These are phyloP conservation scores for Sporothrix euskadiensis DNA, from an alignment of 2,329 filamentous ascomycete genomes.

Conservation along the genomic window DNA sequence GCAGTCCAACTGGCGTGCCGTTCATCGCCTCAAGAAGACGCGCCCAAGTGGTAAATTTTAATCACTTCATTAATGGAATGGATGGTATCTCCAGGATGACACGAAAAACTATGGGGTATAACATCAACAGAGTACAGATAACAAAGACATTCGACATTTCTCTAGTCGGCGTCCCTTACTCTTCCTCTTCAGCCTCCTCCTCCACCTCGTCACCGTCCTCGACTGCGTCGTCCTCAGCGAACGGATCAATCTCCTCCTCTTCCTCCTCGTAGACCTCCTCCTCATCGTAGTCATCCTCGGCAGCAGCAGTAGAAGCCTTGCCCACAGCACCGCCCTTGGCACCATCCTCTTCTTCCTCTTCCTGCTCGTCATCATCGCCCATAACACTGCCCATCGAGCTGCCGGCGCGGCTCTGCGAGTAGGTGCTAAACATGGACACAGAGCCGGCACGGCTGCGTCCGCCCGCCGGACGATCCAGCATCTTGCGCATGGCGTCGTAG, in stretches of 20 bases:
- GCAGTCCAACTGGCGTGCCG: neutral
- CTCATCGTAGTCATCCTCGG: constrained; percentile 22
- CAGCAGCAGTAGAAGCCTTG: neutral
- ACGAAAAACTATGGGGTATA: neutral
- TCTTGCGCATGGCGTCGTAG: constrained; percentile 62
- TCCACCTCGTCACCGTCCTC: constrained; percentile 27
- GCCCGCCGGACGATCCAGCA: constrained; percentile 52
- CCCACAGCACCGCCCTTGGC: neutral
- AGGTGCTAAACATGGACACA: constrained; percentile 49
- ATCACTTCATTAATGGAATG: neutral
- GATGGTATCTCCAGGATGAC: neutral
- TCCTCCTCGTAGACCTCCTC: constrained; percentile 29
- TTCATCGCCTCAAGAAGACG: neutral
- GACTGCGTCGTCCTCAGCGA: constrained; percentile 27
- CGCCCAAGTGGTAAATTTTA: neutral
- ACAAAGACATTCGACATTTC: neutral
- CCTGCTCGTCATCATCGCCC: constrained; percentile 30
- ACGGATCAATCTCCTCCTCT: constrained; percentile 31
- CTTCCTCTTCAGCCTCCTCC: constrained; percentile 22
- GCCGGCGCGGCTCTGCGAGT: constrained; percentile 41
- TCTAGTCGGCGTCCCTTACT: constrained; percentile 2
- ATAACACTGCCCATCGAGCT: constrained; percentile 35
- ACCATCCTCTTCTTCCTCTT: constrained; percentile 23
- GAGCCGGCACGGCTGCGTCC: constrained; percentile 47
- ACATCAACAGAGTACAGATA: too few species aligned